Base-by-base conservation (phyloP, 306 rosid genomes). In the Vachellia pachyceras region DNA sequence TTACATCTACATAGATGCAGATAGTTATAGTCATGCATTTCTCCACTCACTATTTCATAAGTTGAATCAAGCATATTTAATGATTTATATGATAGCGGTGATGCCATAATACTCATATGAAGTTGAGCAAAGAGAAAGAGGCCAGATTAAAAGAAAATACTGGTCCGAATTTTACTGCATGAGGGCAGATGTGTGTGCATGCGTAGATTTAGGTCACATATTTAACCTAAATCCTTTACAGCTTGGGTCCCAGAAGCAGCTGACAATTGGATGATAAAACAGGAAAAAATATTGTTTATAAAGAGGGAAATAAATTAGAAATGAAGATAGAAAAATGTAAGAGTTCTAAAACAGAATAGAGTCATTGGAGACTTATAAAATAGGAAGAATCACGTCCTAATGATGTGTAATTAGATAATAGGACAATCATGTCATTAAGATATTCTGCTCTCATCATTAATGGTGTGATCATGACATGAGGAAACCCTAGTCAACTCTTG, bases 21-120 rank as follows among this genome's bases (percentile, higher is more conserved):
- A 55, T 69, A 54, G 13, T 54, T 54, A 41, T 14, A 47, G 17
- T n/a, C 72, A 44, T 44, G 72, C 23, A 72, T 65, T 73, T 39
- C 25, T 39, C 41, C 49, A 52, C 15, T 49, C 60, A 40, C 12
- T 33, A 73, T 29, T 65, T 65, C 46, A 40, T 5, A 42, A 29
- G 50, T 36, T 44, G 13, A 47, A 41, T 25, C 23, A 36, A 23
- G 73, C 73, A 22, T 69, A 44, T 67, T 54, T 18, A 9, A 67
- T 75, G 33, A 33, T 75, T 63, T 63, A 57, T 12, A 33, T 15
- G 66, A 46, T 45, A 6, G 36, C 20, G 35, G 23, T 42, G 73
- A 57, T 44, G 22, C 41, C 23, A 42, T 69, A 69, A 69, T 17
- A 39, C 65, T 76, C 52, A 10, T 22, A 22, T 39, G 60, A 49